Evolutionary conservation across 176 grass and related monocot species (phyloP), one percentile per base, ranked within the genome.

Genomic region (Raddia guianensis): DNA sequence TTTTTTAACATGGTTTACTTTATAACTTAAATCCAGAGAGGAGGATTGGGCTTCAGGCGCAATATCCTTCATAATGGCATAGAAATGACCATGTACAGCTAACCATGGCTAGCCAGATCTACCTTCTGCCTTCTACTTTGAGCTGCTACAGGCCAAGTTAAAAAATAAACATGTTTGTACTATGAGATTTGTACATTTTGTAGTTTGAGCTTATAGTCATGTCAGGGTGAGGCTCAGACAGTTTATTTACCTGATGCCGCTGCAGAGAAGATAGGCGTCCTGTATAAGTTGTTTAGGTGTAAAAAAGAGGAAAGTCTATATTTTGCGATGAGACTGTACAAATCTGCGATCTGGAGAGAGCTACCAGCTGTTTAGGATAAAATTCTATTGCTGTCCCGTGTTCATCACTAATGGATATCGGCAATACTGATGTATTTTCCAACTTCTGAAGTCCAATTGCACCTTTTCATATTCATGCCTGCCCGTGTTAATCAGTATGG

Each of bases 31-130:
- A 75, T 85, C 14, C 86, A 97, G 91, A 97, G 87, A 90, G 91
- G 89, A 94, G 91, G 77, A 89, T 92, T 84, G 89, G 87, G 72
- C 89, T 91, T 85, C 89, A 94, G 61, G 73, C 85, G 40, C 83
- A 82, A 12, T 90, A 89, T 78, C 85, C 82, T 78, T 87, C 87
- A 40, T 94, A 88, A 86, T 84, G 91, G 85, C 80, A 58, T 56
- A 82, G 80, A 71, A 81, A 90, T 85, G 91, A 92, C 63, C 75
- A 74, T 97, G 91, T 94, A 94, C 91, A 94, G 91, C 94, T 96
- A 96, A 96, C 93, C 80, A 89, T 89, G 86, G 91, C 86, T 85
- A 80, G 87, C 76, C 70, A 85, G 82, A 83, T 83, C 55, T 74
- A 60, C 82, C 78, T 81, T 87, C 53, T 66, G 87, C 76, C 80